These are phyloP conservation scores for Saccharum hybrid DNA, from an alignment of 202 grass and related monocot genomes.

Conservation along the genomic window DNA sequence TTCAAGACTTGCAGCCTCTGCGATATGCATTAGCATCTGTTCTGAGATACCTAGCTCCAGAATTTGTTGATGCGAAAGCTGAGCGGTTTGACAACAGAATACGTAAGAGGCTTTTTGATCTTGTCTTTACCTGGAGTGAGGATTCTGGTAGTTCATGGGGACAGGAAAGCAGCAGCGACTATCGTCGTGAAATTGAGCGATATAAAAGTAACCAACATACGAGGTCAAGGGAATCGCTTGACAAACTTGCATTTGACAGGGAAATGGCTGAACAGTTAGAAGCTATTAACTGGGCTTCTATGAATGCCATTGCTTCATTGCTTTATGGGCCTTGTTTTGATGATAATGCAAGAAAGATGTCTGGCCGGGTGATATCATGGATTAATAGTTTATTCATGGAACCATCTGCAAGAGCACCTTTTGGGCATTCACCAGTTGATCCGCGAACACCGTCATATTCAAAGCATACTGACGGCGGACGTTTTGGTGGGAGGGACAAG, in stretches of 20 bases:
- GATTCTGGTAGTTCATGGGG: constrained; percentile 78
- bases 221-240: constrained; percentile 93
- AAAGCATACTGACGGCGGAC: constrained; percentile 75
- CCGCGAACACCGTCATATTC: constrained; percentile 86
- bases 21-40: constrained; percentile 91
- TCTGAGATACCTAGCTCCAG: constrained; percentile 87
- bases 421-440: constrained; percentile 88
- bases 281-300: constrained; percentile 89
- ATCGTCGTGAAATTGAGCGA: constrained; percentile 90
- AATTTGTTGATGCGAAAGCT: constrained; percentile 87
- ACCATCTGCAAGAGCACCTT: constrained; percentile 66
- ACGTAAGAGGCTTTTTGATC: constrained; percentile 87
- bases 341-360: constrained; percentile 98
- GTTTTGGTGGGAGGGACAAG: constrained; percentile 75
- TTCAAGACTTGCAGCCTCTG: constrained; percentile 88
- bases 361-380: constrained; percentile 78
- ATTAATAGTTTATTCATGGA: constrained; percentile 84
- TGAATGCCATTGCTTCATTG: constrained; percentile 93
- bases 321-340: constrained; percentile 98
- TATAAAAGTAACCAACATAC: constrained; percentile 91
- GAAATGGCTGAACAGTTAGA: constrained; percentile 90
- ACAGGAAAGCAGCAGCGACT: constrained; percentile 68
- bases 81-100: constrained; percentile 84
- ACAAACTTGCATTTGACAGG: constrained; percentile 93
- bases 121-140: constrained; percentile 89